Conservation (phyloP, 2,329 filamentous ascomycete genomes). For the Mariannaea sp. region DNA sequence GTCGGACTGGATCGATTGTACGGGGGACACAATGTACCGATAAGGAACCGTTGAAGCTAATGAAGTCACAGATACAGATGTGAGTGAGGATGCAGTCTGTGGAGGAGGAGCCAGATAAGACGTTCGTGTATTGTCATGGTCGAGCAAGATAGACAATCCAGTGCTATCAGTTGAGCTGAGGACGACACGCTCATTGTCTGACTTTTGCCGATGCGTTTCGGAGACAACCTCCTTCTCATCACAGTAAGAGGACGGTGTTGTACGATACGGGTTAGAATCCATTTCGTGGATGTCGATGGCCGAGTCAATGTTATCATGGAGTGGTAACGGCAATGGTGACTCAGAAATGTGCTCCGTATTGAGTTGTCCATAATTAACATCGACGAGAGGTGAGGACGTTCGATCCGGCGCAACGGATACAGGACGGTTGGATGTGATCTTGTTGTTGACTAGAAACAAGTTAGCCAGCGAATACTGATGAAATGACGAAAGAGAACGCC, state of each 20-base stretch:
- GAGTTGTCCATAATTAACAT: background rate
- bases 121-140: background rate
- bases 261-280: background rate
- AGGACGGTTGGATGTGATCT: background rate
- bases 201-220: background rate
- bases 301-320: background rate
- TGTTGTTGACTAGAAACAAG: background rate
- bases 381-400: background rate
- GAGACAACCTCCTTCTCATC: conserved; percentile 9
- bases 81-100: background rate
- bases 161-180: background rate
- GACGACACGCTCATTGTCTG: background rate
- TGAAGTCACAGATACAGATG: background rate
- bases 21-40: background rate
- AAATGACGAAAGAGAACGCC: background rate
- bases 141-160: background rate
- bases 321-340: background rate
- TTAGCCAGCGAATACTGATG: background rate
- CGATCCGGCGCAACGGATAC: background rate
- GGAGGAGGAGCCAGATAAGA: background rate
- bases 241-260: background rate
- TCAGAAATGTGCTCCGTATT: background rate
- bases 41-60: background rate
- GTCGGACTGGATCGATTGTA: background rate
- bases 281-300: background rate